Percentiles rank a stretch among this genome's conserved stretches.
Evolutionary conservation across 2,329 filamentous ascomycete species (phyloP).

Genomic region (Aspergillus arachidicola): DNA sequence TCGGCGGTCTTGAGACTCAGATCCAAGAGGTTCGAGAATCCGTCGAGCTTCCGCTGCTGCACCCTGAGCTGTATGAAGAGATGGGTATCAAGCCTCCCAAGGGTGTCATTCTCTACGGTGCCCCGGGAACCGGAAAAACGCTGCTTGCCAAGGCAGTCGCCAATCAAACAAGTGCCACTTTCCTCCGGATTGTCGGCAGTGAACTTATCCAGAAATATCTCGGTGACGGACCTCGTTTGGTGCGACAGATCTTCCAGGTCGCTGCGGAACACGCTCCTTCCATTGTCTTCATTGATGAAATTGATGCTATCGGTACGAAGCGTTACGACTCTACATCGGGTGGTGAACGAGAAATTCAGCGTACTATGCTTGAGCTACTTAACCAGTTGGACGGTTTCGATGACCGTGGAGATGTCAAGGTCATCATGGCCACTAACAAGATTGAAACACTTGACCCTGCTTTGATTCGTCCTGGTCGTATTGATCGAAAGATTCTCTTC

Average conservation of each 20-base stretch:
- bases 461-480: slow-evolving; percentile 93
- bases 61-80: slow-evolving; percentile 97
- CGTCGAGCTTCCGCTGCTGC: slow-evolving; percentile 89
- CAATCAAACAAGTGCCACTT: slow-evolving; percentile 98
- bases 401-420: slow-evolving; percentile 97
- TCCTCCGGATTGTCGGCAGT: slow-evolving; percentile 93
- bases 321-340: slow-evolving; percentile 97
- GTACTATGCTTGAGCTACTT: slow-evolving; percentile 96
- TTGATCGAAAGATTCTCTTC: slow-evolving; percentile 93
- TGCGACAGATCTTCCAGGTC: slow-evolving; percentile 87
- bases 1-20: slow-evolving; percentile 90
- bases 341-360: slow-evolving; percentile 94
- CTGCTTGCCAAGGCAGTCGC: slow-evolving; percentile 94
- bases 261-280: slow-evolving; percentile 94
- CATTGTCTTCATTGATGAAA: slow-evolving; percentile 99
- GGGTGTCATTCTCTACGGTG: slow-evolving; percentile 98
- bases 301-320: slow-evolving; percentile 98
- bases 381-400: slow-evolving; percentile 99
- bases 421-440: slow-evolving; percentile 99
- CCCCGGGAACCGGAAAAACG: slow-evolving; percentile 95
- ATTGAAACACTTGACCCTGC: slow-evolving; percentile 97
- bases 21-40: slow-evolving; percentile 98
- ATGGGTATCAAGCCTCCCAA: slow-evolving; percentile 99
- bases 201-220: slow-evolving; percentile 99
- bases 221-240: slow-evolving; percentile 89